Evolutionary conservation across 768 basidiomycete species (phyloP), one percentile per base, ranked within the genome.

Genomic region (Naganishia randhawae): DNA sequence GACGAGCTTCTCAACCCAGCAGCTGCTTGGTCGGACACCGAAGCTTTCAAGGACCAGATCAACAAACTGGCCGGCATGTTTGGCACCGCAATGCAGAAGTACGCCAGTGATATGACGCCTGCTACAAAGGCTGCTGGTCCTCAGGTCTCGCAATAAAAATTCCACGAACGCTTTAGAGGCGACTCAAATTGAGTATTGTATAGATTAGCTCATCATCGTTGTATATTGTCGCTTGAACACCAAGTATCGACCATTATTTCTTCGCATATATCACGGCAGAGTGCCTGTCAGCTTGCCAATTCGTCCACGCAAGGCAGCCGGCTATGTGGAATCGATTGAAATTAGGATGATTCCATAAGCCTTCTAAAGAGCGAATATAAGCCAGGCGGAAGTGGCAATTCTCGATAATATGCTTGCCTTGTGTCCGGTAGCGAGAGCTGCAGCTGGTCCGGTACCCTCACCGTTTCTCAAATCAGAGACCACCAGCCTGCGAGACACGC

Each of bases 11-110:
- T 98, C 71, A 89, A 96, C 83, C 95, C 95, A 0, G 19, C 57
- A 14, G 39, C 39, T 7, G 93, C 92, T 19, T 98, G 95, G 95
- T 69, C 85, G 19, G 87, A 91, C 80, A 89, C 88, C 83, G 89
- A 88, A 71, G 92, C 91, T 39, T 97, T 95, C 83, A 85, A 87
- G 79, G 84, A 88, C 69, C 92, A 97, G 83, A 83, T 92, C 67
- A 84, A 86, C 77, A 96, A 93, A 83, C 84, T 99, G 35, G 92
- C 83, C 42, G 86, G 86, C 71, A 97, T 97, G 94, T 97, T 97
- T 87, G 83, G 85, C 78, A 91, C 89, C 82, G 94, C 93, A 45
- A 96, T 96, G 81, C 88, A 87, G 74, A 81, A 93, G 79, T 98
- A 98, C 79, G 89, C 93, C 83, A 85, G 84, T 75, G 91, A 91